These are phyloP conservation scores for Aspergillus campestris DNA, from an alignment of 495 filamentous ascomycete species.

Conservation along the genomic window DNA sequence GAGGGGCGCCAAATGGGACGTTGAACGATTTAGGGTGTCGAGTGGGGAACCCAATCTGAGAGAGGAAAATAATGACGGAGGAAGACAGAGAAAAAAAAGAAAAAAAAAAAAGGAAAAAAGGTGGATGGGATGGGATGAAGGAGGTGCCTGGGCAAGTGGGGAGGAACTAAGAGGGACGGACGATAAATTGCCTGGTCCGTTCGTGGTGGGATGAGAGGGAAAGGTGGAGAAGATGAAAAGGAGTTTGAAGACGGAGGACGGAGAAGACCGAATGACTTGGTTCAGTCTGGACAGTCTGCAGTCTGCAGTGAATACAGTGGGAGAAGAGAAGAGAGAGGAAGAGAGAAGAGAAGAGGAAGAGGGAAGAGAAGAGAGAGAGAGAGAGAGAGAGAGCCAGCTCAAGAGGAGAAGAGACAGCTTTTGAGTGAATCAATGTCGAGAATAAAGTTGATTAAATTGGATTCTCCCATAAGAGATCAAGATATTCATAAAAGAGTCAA, in stretches of 20 bases:
- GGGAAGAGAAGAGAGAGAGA: background rate
- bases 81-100: background rate
- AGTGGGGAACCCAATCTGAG: background rate
- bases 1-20: too few relatives aligned
- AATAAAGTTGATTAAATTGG: too few relatives aligned
- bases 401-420: slow-evolving; percentile 1
- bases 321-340: background rate
- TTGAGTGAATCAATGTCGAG: slow-evolving; percentile 5
- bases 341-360: slow-evolving; percentile 5
- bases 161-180: background rate
- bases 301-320: background rate
- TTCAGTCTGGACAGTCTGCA: background rate
- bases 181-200: slow-evolving; percentile 1
- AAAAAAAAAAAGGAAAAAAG: background rate
- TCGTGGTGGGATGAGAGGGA: background rate
- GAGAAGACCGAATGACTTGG: background rate
- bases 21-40: background rate
- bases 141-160: slow-evolving; percentile 6
- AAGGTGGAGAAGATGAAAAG: background rate
- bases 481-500: too few relatives aligned
- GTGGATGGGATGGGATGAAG: background rate
- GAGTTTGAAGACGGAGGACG: background rate
- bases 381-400: background rate
- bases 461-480: too few relatives aligned
- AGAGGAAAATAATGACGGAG: background rate